These are phyloP conservation scores for Oryza brachyantha DNA, from an alignment of 176 grass and related monocot species.

Conservation along the genomic window DNA sequence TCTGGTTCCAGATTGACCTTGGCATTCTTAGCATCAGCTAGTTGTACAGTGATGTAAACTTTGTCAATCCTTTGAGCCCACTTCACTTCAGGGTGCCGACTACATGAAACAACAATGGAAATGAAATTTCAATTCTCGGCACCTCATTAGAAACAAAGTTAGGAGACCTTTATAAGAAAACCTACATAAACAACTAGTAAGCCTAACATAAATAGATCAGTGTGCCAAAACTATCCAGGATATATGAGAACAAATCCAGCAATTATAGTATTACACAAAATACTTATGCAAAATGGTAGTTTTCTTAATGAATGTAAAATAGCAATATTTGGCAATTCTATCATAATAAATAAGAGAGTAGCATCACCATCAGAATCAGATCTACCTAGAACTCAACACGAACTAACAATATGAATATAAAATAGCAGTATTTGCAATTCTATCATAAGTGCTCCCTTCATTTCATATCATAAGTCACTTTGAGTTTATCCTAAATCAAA, in stretches of 20 bases:
- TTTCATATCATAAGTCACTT: too few species aligned
- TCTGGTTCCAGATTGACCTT: constrained; percentile 86
- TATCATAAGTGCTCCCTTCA: too few species aligned
- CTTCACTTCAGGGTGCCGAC: constrained; percentile 79
- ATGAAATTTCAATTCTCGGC: background rate
- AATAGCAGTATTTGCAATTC: too few species aligned
- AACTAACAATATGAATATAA: too few species aligned
- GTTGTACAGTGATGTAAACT: constrained; percentile 79
- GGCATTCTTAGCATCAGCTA: constrained; percentile 87
- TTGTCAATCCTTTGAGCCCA: constrained; percentile 96
- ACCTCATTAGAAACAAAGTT: background rate
- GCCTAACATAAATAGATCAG: background rate
- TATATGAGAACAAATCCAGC: background rate
- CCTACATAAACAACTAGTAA: background rate
- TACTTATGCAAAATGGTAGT: background rate
- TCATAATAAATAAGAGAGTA: too few species aligned
- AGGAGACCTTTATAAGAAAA: background rate
- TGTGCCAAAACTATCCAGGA: background rate
- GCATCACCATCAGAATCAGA: background rate
- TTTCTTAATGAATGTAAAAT: background rate
- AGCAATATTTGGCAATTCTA: background rate
- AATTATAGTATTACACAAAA: background rate
- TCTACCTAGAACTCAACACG: background rate
- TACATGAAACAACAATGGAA: constrained; percentile 30
- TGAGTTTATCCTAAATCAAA: too few species aligned